These are phyloP conservation scores for Durotheca rogersii DNA, from an alignment of 495 filamentous ascomycete genomes.

Conservation along the genomic window DNA sequence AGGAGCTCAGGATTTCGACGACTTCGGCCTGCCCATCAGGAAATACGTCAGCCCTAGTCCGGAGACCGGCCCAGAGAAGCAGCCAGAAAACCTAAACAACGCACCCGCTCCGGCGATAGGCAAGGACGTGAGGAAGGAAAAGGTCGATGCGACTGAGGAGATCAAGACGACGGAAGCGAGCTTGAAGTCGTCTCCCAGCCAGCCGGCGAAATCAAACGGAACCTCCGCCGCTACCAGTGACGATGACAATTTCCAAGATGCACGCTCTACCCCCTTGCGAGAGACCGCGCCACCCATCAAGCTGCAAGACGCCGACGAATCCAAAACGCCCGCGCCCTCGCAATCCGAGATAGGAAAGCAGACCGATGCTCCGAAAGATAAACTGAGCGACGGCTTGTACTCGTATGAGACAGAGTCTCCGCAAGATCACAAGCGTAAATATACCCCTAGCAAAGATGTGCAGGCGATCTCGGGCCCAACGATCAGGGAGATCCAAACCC, in stretches of 20 bases:
- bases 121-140: conserved; percentile 1
- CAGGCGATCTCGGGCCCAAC: conserved; percentile 35
- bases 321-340: conserved; percentile 24
- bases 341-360: conserved; percentile 16
- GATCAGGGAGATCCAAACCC: conserved; percentile 30
- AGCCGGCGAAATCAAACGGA: conserved; percentile 2
- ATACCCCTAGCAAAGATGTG: conserved; percentile 22
- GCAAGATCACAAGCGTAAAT: conserved; percentile 16
- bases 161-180: conserved; percentile 1
- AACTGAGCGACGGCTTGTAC: conserved; percentile 6
- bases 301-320: conserved; percentile 20
- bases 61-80: conserved; percentile 17
- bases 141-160: too few species aligned
- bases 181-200: conserved; percentile 17
- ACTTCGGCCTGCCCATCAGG: conserved; percentile 57
- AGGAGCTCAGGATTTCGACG: conserved; percentile 49
- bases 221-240: conserved; percentile 27
- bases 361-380: conserved; percentile 3
- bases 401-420: conserved; percentile 14
- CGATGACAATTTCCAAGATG: conserved; percentile 45
- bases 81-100: conserved; percentile 24
- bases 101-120: conserved; percentile 3
- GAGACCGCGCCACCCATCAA: conserved; percentile 16
- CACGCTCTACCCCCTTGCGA: conserved; percentile 36
- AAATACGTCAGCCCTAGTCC: conserved; percentile 39